A percentile compares a stretch with the other conserved stretches of the same genome.
phyloP scores from a whole-genome alignment of 495 filamentous ascomycete genomes.

The Recurvomyces mirabilis region DNA sequence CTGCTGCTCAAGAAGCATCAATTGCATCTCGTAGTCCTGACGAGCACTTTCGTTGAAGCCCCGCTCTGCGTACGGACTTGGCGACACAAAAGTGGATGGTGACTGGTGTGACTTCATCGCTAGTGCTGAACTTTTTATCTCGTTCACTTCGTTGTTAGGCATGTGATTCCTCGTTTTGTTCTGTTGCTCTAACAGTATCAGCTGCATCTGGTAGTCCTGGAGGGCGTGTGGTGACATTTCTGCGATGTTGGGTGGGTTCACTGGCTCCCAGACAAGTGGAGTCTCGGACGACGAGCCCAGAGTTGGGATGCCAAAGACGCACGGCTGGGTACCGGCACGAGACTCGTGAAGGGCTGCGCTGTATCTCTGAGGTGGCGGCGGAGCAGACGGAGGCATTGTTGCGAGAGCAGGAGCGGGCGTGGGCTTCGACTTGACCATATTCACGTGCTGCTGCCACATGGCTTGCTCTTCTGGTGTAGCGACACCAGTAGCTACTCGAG shows the following conservation, averaged over 20 bases:
- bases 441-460: conserved; percentile 1
- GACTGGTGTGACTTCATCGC: not conserved
- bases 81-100: not conserved
- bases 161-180: conserved; percentile 35
- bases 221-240: too few species aligned
- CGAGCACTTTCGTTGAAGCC: conserved; percentile 76
- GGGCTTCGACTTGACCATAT: not conserved
- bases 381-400: too few species aligned
- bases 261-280: too few species aligned
- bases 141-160: too few species aligned
- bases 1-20: conserved; percentile 95
- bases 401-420: too few species aligned
- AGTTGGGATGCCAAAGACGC: too few species aligned
- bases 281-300: too few species aligned
- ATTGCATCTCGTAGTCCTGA: conserved; percentile 96
- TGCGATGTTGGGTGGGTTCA: too few species aligned
- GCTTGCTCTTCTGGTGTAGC: conserved; percentile 3
- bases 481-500: conserved; percentile 7
- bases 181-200: conserved; percentile 95
- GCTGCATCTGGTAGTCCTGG: conserved; percentile 96
- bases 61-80: not conserved
- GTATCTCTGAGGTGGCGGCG: too few species aligned
- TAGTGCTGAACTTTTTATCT: not conserved
- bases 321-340: not conserved
- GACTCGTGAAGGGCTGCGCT: too few species aligned